Evolutionary conservation across 345 rosid genomes (phyloP).

Genomic region (Salix suchowensis): DNA sequence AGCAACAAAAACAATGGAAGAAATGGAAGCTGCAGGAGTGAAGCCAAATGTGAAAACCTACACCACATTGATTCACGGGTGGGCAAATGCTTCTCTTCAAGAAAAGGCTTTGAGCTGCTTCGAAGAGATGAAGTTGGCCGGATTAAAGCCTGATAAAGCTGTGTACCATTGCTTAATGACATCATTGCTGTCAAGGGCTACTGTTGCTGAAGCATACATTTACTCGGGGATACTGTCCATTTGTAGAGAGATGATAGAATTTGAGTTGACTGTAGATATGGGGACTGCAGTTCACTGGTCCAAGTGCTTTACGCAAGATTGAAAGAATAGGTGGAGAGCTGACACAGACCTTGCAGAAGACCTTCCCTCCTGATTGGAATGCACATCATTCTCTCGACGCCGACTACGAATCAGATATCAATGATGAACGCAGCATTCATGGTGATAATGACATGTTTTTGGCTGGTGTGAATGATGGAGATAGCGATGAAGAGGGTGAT

Average conservation of each 20-base stretch:
- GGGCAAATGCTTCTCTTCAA: conserved; percentile 91
- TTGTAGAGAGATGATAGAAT: conserved; percentile 72
- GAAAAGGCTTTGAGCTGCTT: conserved; percentile 83
- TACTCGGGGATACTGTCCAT: conserved; percentile 54
- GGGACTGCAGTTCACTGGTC: conserved; percentile 97
- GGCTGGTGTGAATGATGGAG: conserved; percentile 15
- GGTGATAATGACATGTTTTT: conserved; percentile 7
- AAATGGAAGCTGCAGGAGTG: conserved; percentile 64
- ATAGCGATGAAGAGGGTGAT: conserved; percentile 15
- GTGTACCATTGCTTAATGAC: conserved; percentile 91
- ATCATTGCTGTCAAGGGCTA: conserved; percentile 72
- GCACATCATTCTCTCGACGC: conserved; percentile 31
- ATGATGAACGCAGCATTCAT: conserved; percentile 23
- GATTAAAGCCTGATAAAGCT: conserved; percentile 80
- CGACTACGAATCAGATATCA: conserved; percentile 32
- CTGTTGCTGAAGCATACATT: conserved; percentile 68
- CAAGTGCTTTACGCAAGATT: conserved; percentile 65
- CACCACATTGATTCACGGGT: conserved; percentile 84
- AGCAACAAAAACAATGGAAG: conserved; percentile 59
- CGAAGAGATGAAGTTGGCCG: conserved; percentile 71
- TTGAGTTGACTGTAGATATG: conserved; percentile 78
- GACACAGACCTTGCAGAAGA: conserved; percentile 85
- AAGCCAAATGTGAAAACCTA: conserved; percentile 85
- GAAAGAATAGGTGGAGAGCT: conserved; percentile 89
- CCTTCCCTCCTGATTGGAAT: conserved; percentile 92